Conservation (phyloP, 257 asterid species). For the Primulina huaijiensis region DNA sequence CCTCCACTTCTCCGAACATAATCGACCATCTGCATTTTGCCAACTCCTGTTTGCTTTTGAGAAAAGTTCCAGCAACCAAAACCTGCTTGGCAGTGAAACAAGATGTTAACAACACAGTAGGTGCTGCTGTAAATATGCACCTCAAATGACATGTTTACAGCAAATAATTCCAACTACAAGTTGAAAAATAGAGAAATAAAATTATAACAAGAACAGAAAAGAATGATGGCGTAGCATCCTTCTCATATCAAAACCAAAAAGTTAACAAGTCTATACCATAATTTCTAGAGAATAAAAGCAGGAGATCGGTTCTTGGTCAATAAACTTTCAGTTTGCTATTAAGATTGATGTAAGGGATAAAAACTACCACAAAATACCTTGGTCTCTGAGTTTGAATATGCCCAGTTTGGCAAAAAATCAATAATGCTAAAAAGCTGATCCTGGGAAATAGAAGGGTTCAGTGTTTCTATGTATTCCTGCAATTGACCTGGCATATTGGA, state of each 20-base stretch:
- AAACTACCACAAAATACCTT: conserved; percentile 43
- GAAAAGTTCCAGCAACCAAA: conserved; percentile 60
- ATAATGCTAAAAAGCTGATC: conserved; percentile 81
- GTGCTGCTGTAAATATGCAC: background rate
- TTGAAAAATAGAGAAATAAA: background rate
- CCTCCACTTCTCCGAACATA: conserved; percentile 91
- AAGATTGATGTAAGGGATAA: background rate
- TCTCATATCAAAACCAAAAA: conserved; percentile 1
- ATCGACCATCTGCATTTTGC: conserved; percentile 64
- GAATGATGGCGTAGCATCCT: background rate
- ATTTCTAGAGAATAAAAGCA: conserved; percentile 10
- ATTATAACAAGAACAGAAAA: background rate
- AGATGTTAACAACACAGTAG: conserved; percentile 16
- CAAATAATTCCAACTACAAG: background rate
- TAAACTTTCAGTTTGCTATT: conserved; percentile 2
- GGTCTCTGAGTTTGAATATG: conserved; percentile 56
- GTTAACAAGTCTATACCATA: conserved; percentile 2
- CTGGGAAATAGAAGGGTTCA: conserved; percentile 70
- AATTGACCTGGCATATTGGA: conserved; percentile 58
- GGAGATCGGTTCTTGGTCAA: background rate
- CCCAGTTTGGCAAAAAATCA: conserved; percentile 76
- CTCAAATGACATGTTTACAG: conserved; percentile 20
- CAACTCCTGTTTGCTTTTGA: conserved; percentile 49
- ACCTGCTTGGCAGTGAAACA: conserved; percentile 42
- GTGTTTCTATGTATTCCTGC: conserved; percentile 58